Evolutionary conservation across 371 early-diverging fungal species (phyloP).

Genomic region (Cokeromyces recurvatus): DNA sequence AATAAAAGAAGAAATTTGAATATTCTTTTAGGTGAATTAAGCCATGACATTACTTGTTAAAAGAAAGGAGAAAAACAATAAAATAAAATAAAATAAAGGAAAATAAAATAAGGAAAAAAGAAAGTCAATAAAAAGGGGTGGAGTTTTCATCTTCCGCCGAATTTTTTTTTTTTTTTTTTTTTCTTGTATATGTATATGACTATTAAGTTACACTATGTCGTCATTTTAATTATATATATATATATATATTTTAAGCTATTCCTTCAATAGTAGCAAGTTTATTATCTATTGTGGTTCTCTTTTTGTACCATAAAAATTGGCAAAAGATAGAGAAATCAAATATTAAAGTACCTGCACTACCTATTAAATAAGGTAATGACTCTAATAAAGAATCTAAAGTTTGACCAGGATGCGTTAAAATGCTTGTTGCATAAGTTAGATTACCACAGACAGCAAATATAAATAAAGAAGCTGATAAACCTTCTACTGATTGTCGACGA

Average conservation of each 20-base stretch:
- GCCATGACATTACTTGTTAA: slow-evolving; percentile 8
- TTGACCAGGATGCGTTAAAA: slow-evolving; percentile 48
- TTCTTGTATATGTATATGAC: no score
- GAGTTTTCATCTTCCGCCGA: no score
- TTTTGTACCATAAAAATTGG: slow-evolving; percentile 27
- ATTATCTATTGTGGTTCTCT: no score
- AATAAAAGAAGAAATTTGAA: slow-evolving; percentile 1
- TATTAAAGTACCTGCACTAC: slow-evolving; percentile 32
- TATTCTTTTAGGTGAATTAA: slow-evolving; percentile 15
- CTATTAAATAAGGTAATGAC: slow-evolving; percentile 35
- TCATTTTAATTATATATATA: no score
- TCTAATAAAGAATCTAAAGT: slow-evolving; percentile 23
- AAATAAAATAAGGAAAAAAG: not conserved
- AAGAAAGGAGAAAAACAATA: not conserved
- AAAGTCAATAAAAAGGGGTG: no score
- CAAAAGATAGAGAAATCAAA: slow-evolving; percentile 33
- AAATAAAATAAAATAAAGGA: not conserved
- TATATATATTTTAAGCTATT: no score
- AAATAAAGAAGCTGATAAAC: slow-evolving; percentile 64
- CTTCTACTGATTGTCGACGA: slow-evolving; percentile 56
- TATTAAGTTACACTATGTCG: no score
- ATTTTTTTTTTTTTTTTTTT: no score
- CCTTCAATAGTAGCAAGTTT: no score
- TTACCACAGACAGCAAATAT: slow-evolving; percentile 66
- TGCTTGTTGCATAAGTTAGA: slow-evolving; percentile 55